A percentile compares a stretch with the other conserved stretches of the same genome.
Conservation (phyloP, 1,284 basidiomycete species). For the Golubevia pallescens region DNA sequence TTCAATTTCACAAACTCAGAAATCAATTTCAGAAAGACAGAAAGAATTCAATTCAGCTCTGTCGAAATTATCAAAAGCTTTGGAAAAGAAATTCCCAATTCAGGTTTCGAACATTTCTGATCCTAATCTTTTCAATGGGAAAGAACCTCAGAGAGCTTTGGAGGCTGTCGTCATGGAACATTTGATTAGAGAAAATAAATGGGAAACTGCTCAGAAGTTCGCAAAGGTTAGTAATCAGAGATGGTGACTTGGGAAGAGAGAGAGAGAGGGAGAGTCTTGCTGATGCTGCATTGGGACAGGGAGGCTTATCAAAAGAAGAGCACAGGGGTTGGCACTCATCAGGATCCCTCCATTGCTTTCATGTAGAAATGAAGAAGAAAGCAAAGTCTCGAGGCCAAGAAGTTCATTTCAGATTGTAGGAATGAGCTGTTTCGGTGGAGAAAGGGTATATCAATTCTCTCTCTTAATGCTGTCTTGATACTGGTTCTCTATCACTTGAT, state of each 20-base stretch:
- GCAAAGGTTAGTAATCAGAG: conserved; percentile 10
- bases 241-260: not conserved
- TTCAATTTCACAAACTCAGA: conserved; percentile 25
- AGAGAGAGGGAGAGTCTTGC: not conserved
- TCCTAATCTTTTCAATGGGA: conserved; percentile 33
- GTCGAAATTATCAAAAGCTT: conserved; percentile 36
- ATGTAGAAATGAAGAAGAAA: no score
- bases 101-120: conserved; percentile 38
- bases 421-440: no score
- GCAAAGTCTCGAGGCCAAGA: no score
- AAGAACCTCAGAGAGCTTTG: conserved; percentile 30
- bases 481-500: no score
- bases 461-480: no score
- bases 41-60: conserved; percentile 45
- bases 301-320: not conserved
- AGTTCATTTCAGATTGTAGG: no score
- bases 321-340: no score
- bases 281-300: conserved; percentile 2
- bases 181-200: conserved; percentile 43
- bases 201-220: conserved; percentile 30
- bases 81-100: conserved; percentile 49
- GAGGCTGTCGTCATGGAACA: conserved; percentile 41
- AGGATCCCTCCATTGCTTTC: no score
- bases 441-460: no score
- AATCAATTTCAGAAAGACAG: conserved; percentile 38